Conservation (phyloP, 2,329 filamentous ascomycete genomes). For the Botrytis fabae region DNA sequence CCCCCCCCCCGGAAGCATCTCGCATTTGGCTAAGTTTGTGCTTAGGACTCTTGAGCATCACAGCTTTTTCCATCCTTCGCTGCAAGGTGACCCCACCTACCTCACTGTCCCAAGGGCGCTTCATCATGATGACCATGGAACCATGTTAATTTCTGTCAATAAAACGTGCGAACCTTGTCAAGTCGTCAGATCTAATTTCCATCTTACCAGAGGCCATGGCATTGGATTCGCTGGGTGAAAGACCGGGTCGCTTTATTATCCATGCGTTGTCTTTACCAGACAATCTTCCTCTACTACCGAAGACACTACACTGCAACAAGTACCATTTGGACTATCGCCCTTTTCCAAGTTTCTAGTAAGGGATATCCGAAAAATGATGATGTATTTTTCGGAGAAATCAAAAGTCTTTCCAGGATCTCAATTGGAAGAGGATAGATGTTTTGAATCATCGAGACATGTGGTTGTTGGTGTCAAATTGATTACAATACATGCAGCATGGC, state of each 20-base stretch:
- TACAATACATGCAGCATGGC: neutral
- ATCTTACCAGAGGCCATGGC: conserved; percentile 28
- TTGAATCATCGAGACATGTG: neutral
- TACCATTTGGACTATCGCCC: conserved; percentile 1
- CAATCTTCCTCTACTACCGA: conserved; percentile 8
- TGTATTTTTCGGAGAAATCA: neutral
- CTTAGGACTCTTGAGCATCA: conserved; percentile 21
- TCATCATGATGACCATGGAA: conserved; percentile 3
- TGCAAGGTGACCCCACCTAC: conserved; percentile 16
- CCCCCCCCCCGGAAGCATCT: conserved; percentile 11
- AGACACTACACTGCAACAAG: conserved; percentile 4
- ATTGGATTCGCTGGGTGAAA: conserved; percentile 27
- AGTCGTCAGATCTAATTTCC: conserved; percentile 32
- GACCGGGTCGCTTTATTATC: conserved; percentile 22
- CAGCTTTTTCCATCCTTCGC: conserved; percentile 21
- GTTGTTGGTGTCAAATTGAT: neutral
- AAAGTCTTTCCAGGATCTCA: neutral
- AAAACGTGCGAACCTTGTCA: conserved; percentile 30
- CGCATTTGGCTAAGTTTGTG: conserved; percentile 23
- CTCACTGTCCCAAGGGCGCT: conserved; percentile 15
- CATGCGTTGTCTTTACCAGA: conserved; percentile 22
- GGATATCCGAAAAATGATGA: neutral
- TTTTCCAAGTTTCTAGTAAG: conserved; percentile 4
- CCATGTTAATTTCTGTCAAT: conserved; percentile 4
- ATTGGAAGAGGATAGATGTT: too few relatives aligned